Evolutionary conservation across 495 filamentous ascomycete genomes (phyloP).

Genomic region (Physcia stellaris): DNA sequence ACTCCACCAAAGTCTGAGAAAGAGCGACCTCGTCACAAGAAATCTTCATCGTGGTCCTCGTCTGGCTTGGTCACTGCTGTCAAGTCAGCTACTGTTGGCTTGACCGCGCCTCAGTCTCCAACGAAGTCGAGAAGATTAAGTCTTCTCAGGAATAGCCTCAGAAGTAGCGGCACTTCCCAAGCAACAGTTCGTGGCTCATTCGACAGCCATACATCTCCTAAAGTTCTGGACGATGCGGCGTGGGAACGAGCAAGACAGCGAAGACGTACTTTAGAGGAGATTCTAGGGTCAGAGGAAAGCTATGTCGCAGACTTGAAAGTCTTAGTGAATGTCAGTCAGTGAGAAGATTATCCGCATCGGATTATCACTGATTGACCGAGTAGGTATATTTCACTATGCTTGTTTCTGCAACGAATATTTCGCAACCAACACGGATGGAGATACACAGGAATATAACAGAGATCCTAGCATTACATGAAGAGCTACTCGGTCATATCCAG

Average conservation of each 20-base stretch:
- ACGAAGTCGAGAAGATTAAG: conserved; percentile 37
- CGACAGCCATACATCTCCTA: conserved; percentile 40
- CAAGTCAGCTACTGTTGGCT: conserved; percentile 62
- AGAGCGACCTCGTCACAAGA: conserved; percentile 27
- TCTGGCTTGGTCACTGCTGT: conserved; percentile 59
- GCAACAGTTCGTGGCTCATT: conserved; percentile 47
- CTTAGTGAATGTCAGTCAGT: conserved; percentile 56
- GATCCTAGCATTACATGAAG: conserved; percentile 31
- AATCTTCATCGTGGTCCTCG: conserved; percentile 56
- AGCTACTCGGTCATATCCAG: conserved; percentile 25
- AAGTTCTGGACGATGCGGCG: conserved; percentile 53
- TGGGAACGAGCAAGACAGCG: conserved; percentile 57
- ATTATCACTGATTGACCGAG: conserved; percentile 3
- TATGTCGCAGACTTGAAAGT: conserved; percentile 81
- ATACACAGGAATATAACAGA: conserved; percentile 32
- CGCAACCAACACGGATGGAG: conserved; percentile 18
- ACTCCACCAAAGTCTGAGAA: conserved; percentile 13
- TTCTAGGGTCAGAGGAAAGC: conserved; percentile 72
- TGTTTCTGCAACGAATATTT: conserved; percentile 39
- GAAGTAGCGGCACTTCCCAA: conserved; percentile 47
- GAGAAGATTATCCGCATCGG: background rate
- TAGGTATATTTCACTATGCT: conserved; percentile 58
- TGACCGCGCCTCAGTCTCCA: conserved; percentile 46
- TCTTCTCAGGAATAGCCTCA: conserved; percentile 41
- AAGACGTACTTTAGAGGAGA: conserved; percentile 65